These are phyloP conservation scores for Vaccinium myrtillus DNA, from an alignment of 148 eudicot genomes.

Conservation along the genomic window DNA sequence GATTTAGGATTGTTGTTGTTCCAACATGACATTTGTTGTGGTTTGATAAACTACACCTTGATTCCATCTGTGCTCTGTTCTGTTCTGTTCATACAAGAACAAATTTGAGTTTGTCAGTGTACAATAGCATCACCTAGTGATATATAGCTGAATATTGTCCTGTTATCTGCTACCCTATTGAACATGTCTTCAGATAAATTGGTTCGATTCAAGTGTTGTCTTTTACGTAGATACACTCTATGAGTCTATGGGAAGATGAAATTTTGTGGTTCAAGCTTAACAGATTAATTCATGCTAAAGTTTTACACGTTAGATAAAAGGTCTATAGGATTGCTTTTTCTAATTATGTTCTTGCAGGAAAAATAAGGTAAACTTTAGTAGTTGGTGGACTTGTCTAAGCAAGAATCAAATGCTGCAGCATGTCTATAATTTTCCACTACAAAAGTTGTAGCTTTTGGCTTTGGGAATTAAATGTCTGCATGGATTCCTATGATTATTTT, in stretches of 20 bases:
- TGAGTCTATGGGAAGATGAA: neutral
- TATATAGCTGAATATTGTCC: no score
- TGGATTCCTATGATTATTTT: neutral
- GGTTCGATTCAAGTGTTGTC: no score
- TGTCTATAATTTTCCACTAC: neutral
- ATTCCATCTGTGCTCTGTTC: neutral
- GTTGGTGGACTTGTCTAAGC: neutral
- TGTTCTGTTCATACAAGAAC: neutral
- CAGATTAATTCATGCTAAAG: no score
- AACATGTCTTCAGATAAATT: neutral
- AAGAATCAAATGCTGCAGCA: neutral
- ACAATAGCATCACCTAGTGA: no score
- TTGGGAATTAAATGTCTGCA: neutral
- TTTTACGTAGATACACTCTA: neutral
- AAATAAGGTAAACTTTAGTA: no score
- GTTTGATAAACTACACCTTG: neutral
- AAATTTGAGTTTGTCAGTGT: neutral
- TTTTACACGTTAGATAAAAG: neutral
- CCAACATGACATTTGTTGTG: neutral
- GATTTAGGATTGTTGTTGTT: neutral
- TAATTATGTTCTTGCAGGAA: no score
- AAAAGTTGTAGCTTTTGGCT: neutral
- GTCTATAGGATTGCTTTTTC: neutral
- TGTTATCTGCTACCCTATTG: no score
- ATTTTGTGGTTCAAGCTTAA: neutral